Conservation (phyloP, 1,139 yeast genomes). For the Maudiozyma humilis region DNA sequence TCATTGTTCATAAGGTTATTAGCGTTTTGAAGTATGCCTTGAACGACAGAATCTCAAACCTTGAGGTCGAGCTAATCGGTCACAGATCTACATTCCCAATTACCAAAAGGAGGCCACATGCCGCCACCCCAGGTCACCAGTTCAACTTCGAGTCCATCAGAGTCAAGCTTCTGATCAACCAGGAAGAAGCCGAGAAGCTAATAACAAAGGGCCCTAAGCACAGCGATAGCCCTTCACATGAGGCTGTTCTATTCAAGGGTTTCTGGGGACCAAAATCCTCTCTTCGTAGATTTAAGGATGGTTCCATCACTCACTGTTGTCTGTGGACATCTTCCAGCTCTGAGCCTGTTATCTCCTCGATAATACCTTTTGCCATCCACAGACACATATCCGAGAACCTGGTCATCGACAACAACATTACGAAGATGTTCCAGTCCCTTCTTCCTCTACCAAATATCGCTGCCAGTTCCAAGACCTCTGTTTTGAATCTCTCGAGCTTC, state of each 20-base stretch:
- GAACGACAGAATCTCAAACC: slow-evolving; percentile 51
- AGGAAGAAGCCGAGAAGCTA: slow-evolving; percentile 67
- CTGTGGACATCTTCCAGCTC: slow-evolving; percentile 63
- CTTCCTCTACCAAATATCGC: slow-evolving; percentile 58
- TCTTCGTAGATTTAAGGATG: slow-evolving; percentile 84
- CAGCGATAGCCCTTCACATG: slow-evolving; percentile 47
- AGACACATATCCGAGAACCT: slow-evolving; percentile 51
- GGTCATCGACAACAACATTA: slow-evolving; percentile 36
- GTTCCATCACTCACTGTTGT: slow-evolving; percentile 80
- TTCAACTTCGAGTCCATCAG: slow-evolving; percentile 32
- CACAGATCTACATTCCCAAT: slow-evolving; percentile 35
- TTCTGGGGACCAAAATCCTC: slow-evolving; percentile 91
- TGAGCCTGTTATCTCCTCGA: slow-evolving; percentile 60
- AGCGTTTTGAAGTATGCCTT: slow-evolving; percentile 55
- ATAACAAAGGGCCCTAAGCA: slow-evolving; percentile 76
- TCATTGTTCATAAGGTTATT: slow-evolving; percentile 51
- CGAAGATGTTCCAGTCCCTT: slow-evolving; percentile 39
- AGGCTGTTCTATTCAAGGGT: slow-evolving; percentile 55
- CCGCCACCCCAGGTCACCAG: slow-evolving; percentile 17
- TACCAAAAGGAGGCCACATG: slow-evolving; percentile 43
- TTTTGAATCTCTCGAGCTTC: slow-evolving; percentile 46
- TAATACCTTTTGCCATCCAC: slow-evolving; percentile 54
- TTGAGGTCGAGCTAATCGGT: slow-evolving; percentile 28
- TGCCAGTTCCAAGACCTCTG: slow-evolving; percentile 45
- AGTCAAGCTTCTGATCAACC: slow-evolving; percentile 63